Evolutionary conservation across 305 asterid genomes (phyloP).

Genomic region (Plantago coronopus): DNA sequence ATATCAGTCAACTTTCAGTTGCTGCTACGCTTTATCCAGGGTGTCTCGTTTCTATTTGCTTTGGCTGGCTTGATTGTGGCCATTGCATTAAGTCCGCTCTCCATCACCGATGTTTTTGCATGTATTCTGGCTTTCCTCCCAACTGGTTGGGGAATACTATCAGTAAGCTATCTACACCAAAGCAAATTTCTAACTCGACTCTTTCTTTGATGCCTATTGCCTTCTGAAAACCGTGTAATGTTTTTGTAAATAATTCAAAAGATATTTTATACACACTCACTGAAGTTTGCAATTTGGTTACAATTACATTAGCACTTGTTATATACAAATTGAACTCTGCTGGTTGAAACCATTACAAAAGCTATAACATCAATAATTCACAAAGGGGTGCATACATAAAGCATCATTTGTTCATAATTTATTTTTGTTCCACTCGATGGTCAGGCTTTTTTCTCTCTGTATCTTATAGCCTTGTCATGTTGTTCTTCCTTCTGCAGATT

Average conservation of each 20-base stretch:
- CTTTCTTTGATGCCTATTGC: too few species aligned
- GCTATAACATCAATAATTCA: too few species aligned
- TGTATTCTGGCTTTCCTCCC: slow-evolving; percentile 91
- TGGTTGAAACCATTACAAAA: too few species aligned
- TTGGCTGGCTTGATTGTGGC: slow-evolving; percentile 78
- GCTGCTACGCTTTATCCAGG: slow-evolving; percentile 88
- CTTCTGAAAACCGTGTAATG: too few species aligned
- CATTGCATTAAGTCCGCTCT: slow-evolving; percentile 49
- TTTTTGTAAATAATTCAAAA: too few species aligned
- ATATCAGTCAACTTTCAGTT: slow-evolving; percentile 95
- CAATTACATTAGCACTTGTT: too few species aligned
- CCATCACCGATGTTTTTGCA: slow-evolving; percentile 77
- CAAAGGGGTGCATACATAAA: too few species aligned
- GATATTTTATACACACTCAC: too few species aligned
- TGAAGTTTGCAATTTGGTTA: neutral
- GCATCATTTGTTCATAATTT: too few species aligned
- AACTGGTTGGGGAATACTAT: slow-evolving; percentile 97
- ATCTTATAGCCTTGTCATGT: neutral
- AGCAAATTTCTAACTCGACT: neutral
- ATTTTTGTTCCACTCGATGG: too few species aligned
- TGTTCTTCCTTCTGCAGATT: slow-evolving; percentile 40
- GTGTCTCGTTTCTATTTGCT: slow-evolving; percentile 71
- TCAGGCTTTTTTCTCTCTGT: neutral
- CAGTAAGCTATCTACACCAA: slow-evolving; percentile 42
- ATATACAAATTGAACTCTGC: too few species aligned